These are phyloP conservation scores for Dendrostoma leiphaemia DNA, from an alignment of 2,329 filamentous ascomycete genomes.

Conservation along the genomic window DNA sequence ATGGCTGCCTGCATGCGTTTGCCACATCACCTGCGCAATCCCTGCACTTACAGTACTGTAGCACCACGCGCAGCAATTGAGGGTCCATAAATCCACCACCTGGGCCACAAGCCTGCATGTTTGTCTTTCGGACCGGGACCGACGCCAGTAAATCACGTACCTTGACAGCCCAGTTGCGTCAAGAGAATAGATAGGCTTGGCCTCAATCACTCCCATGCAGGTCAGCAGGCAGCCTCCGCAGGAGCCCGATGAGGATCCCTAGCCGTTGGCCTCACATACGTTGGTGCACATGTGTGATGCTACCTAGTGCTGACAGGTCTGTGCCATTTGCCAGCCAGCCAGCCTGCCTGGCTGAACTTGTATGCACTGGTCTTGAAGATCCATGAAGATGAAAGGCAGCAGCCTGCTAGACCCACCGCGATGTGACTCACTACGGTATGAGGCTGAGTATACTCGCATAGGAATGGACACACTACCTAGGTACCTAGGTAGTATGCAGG, in stretches of 20 bases:
- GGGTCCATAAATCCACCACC: background rate
- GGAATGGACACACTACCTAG: no score
- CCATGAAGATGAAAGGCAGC: no score
- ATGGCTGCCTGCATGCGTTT: background rate
- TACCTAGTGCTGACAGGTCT: background rate
- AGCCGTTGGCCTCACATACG: background rate
- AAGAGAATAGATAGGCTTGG: no score
- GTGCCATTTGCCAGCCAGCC: no score
- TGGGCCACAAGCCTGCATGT: background rate
- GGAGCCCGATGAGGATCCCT: background rate
- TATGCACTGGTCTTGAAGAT: no score
- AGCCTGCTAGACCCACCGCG: background rate
- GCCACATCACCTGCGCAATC: background rate
- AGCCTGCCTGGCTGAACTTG: no score
- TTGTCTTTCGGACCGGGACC: background rate
- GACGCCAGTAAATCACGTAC: no score
- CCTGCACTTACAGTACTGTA: no score
- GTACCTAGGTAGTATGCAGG: background rate
- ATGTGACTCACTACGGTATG: background rate
- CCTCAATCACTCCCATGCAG: no score
- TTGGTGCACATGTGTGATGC: no score
- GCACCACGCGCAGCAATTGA: no score
- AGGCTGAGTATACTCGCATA: background rate
- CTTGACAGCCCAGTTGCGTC: no score
- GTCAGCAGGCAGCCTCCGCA: background rate